Percentiles rank a stretch among this genome's conserved stretches.
Conservation (phyloP, 148 eudicot genomes). For the Selenicereus undatus region DNA sequence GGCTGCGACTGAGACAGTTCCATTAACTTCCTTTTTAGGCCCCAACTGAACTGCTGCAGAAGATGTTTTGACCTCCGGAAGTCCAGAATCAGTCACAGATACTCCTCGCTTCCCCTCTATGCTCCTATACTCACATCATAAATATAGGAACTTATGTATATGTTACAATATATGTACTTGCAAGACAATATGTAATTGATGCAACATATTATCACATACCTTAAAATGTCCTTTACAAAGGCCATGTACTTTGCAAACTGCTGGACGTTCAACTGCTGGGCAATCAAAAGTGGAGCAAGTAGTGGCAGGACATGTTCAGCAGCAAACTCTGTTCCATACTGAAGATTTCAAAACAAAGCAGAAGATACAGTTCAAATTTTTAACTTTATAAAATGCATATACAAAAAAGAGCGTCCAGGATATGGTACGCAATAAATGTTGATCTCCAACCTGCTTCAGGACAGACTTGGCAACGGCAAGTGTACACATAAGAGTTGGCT, state of each 20-base stretch:
- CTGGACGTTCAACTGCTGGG: constrained; percentile 91
- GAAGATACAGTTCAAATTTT: constrained; percentile 5
- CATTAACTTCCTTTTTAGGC: constrained; percentile 32
- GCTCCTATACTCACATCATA: constrained; percentile 44
- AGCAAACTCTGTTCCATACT: constrained; percentile 88
- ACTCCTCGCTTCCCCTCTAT: constrained; percentile 95
- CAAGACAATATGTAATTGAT: neutral
- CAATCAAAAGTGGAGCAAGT: constrained; percentile 67
- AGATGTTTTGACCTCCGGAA: constrained; percentile 50
- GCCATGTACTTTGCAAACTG: constrained; percentile 97
- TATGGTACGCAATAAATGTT: neutral
- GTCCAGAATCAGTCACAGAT: constrained; percentile 59
- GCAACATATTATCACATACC: constrained; percentile 36
- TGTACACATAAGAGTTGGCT: constrained; percentile 98
- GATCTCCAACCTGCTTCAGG: constrained; percentile 65
- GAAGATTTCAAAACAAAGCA: constrained; percentile 23
- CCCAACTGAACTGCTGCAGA: constrained; percentile 30
- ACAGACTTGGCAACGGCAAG: constrained; percentile 84
- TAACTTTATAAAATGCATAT: neutral
- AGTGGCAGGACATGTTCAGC: constrained; percentile 89
- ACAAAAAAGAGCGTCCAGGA: neutral
- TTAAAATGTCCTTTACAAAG: constrained; percentile 80
- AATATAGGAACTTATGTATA: neutral
- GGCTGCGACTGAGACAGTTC: constrained; percentile 39
- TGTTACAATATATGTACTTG: neutral